Evolutionary conservation across 2,329 filamentous ascomycete genomes (phyloP), one percentile per base, ranked within the genome.

Genomic region (Fusarium vanettenii): DNA sequence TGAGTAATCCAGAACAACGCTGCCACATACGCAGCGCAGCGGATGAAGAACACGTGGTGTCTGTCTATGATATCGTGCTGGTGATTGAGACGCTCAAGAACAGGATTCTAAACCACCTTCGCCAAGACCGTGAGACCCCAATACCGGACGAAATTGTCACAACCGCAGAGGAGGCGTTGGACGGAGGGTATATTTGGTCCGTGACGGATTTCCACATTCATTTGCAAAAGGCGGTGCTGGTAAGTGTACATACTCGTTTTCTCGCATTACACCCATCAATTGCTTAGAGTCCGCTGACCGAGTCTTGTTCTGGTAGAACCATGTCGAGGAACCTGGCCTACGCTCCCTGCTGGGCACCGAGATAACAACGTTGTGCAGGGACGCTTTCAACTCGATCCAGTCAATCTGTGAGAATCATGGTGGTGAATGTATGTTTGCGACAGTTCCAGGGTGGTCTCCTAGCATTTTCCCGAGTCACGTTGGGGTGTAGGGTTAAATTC

Each of bases 81-180:
- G n/a, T 3, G 0, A 1, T 1, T 3, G n/a, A 22, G 41, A 43
- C 1, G n/a, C 3, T 43, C 1, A 43, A 22, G n/a, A 11, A 22
- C 3, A 43, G 11, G 6, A 14, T 43, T 8, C 6, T 43, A 0
- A 2, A 43, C 1, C n/a, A 11, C 6, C 41, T 43, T 22, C 11
- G n/a, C 3, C 41, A 8, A 14, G 1, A 43, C 11, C 2, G 10
- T 1, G 14, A 11, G 1, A 3, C 22, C n/a, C 0, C 39, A 22
- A 6, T 1, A 0, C 11, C 22, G 11, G n/a, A 43, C 0, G 11
- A 7, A n/a, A 43, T 43, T 14, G 10, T 14, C 11, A 14, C 2
- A 6, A 6, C 11, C 1, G n/a, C 6, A 1, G n/a, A 43, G 3
- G 39, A 43, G 39, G 39, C 1, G 39, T 22, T 43, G 41, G 11